phyloP scores from a whole-genome alignment of 2,329 filamentous ascomycete genomes.

The Colletotrichum echinochloae region DNA sequence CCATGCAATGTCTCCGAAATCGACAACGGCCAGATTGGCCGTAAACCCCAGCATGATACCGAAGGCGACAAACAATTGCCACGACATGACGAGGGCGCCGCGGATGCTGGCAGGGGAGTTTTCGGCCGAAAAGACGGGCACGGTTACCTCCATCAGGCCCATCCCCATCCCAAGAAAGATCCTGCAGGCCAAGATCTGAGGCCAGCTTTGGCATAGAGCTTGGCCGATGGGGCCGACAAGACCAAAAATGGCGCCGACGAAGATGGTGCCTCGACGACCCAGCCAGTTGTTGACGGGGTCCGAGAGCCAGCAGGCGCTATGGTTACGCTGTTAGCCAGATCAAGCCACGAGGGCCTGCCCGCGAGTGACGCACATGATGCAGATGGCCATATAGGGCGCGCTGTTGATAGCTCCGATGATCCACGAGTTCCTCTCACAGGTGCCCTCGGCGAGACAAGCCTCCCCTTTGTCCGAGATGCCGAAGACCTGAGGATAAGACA shows the following conservation, averaged over 20 bases:
- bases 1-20: slow-evolving; percentile 66
- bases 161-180: slow-evolving; percentile 70
- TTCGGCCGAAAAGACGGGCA: slow-evolving; percentile 66
- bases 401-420: slow-evolving; percentile 71
- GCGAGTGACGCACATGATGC: slow-evolving; percentile 14
- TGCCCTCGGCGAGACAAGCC: slow-evolving; percentile 49
- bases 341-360: slow-evolving; percentile 1
- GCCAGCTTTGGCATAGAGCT: slow-evolving; percentile 69
- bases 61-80: slow-evolving; percentile 77
- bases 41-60: slow-evolving; percentile 65
- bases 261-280: slow-evolving; percentile 74
- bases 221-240: slow-evolving; percentile 71
- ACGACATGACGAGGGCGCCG: slow-evolving; percentile 74
- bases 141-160: slow-evolving; percentile 63
- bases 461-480: slow-evolving; percentile 58
- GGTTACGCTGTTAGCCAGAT: slow-evolving; percentile 3
- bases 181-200: slow-evolving; percentile 62
- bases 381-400: slow-evolving; percentile 53
- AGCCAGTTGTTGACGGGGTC: slow-evolving; percentile 70
- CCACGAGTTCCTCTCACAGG: slow-evolving; percentile 64
- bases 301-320: slow-evolving; percentile 64
- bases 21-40: slow-evolving; percentile 67
- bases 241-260: slow-evolving; percentile 72
- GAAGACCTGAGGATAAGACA: slow-evolving; percentile 60
- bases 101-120: slow-evolving; percentile 64